Evolutionary conservation across 306 rosid genomes (phyloP).

Genomic region (Cyamopsis tetragonoloba): DNA sequence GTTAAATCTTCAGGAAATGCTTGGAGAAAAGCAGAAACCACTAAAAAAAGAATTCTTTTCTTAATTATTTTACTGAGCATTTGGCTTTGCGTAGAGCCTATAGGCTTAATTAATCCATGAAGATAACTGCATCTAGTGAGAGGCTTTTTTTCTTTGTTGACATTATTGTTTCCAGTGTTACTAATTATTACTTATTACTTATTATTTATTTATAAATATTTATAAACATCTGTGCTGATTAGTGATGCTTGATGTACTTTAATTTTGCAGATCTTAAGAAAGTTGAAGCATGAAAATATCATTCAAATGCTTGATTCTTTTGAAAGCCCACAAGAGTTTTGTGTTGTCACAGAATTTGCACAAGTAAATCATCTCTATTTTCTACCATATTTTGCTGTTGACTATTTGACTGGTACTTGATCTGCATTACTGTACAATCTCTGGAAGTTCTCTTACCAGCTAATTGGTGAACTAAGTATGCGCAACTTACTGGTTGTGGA

Average conservation of each 20-base stretch:
- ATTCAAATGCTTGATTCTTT: conserved; percentile 98
- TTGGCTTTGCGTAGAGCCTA: background rate
- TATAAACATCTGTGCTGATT: conserved; percentile 4
- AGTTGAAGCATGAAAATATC: conserved; percentile 91
- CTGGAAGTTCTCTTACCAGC: conserved; percentile 1
- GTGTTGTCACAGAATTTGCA: conserved; percentile 96
- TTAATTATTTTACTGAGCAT: background rate
- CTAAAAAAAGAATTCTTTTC: background rate
- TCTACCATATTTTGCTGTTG: conserved; percentile 20
- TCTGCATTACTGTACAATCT: background rate
- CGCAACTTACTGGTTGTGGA: conserved; percentile 1
- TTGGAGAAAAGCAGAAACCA: background rate
- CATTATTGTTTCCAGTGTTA: no score
- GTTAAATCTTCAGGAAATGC: background rate
- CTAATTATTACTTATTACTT: no score
- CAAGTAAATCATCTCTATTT: conserved; percentile 54
- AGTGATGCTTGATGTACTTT: background rate
- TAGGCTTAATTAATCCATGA: background rate
- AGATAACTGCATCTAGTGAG: background rate
- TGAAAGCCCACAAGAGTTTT: conserved; percentile 94
- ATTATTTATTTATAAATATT: no score
- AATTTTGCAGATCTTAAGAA: conserved; percentile 75
- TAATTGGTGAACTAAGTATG: background rate
- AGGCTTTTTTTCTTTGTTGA: background rate
- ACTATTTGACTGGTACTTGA: background rate